These are phyloP conservation scores for Cornus controversa DNA, from an alignment of 148 eudicot genomes.

Conservation along the genomic window DNA sequence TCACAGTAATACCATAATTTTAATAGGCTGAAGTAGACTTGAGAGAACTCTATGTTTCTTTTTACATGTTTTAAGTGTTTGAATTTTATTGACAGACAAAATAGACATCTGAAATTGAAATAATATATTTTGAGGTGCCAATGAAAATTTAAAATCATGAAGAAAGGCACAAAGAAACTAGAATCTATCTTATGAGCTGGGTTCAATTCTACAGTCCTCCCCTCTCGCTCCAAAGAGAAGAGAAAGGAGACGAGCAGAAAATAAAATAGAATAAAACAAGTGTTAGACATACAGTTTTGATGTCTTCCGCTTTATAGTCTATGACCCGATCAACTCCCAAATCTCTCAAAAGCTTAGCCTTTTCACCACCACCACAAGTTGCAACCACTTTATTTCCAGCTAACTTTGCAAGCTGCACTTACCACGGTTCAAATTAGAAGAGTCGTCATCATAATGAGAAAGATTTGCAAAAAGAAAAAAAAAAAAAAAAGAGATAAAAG, in stretches of 20 bases:
- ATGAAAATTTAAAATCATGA: neutral
- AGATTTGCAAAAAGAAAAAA: neutral
- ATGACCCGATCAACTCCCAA: constrained; percentile 95
- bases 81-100: no score
- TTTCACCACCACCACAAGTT: constrained; percentile 91
- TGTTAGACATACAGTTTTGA: constrained; percentile 54
- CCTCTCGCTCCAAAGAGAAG: neutral
- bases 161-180: neutral
- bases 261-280: neutral
- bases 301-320: constrained; percentile 76
- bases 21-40: neutral
- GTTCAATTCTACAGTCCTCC: neutral
- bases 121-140: neutral
- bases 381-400: constrained; percentile 95
- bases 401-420: constrained; percentile 83
- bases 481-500: neutral
- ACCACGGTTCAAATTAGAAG: constrained; percentile 7
- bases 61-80: neutral
- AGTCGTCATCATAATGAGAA: neutral
- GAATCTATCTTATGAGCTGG: neutral
- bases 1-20: neutral
- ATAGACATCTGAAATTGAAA: no score
- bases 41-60: neutral
- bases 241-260: neutral
- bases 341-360: constrained; percentile 65